Base-by-base conservation (phyloP, 768 basidiomycete species). In the Podaxis sp. region DNA sequence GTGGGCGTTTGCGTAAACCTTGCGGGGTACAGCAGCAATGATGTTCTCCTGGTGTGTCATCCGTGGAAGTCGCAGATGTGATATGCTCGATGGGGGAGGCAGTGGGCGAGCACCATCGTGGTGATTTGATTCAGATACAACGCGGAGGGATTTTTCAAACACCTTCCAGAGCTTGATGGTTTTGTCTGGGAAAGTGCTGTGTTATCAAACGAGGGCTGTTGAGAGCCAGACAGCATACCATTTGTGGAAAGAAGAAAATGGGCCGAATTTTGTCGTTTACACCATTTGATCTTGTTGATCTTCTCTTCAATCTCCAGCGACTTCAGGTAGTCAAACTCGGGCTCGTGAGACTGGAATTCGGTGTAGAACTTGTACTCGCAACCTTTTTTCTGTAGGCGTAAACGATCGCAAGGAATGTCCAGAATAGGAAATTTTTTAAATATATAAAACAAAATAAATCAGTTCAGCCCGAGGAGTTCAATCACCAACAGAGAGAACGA, bases 231-330 rank as follows among this genome's bases (percentile, higher is more conserved):
- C 57, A 41, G 76, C 83, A 64, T 64, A 96, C 97, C 97, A 70
- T 99, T 99, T 33, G 97, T 98, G 63, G 95, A 96, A 56, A 99
- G 77, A 61, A 99, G 79, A 77, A 99, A 98, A 77, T 99, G 97
- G 50, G 97, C 96, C 51, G 92, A 84, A 74, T 98, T 98, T 79
- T 97, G 95, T 66, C 97, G 86, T 81, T 89, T 95, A 83, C 96
- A 98, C 97, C 97, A 99, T 75, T 95, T 94, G 86, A 99, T 99
- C 87, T 97, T 93, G 83, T 99, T 99, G 83, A 99, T 99, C 90
- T 99, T 99, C 85, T 99, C 97, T 79, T 99, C 97, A 77, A 99
- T 99, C 84, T 99, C 97, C 68, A 99, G 82, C 24, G 94, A 97
- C 83, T 99, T 99, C 72, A 99, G 88, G 76, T 99, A 99, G 80